Percentiles rank a stretch among this genome's conserved stretches.
Evolutionary conservation across 2,329 filamentous ascomycete genomes (phyloP).

Genomic region (Coniochaeta sp.): DNA sequence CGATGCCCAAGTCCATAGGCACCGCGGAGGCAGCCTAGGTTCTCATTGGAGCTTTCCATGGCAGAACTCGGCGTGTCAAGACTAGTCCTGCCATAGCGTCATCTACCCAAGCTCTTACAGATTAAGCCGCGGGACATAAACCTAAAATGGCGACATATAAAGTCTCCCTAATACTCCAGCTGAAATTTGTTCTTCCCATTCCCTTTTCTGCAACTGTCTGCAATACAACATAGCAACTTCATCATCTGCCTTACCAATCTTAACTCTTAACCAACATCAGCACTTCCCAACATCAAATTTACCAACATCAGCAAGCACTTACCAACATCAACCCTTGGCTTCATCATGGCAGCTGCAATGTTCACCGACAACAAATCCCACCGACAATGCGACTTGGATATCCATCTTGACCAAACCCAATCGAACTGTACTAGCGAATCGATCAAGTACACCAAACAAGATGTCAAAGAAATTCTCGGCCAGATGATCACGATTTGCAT

Average conservation of each 20-base stretch:
- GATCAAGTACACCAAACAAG: not conserved
- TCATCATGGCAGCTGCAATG: conserved; percentile 1
- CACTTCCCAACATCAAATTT: not conserved
- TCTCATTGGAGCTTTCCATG: not conserved
- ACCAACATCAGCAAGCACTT: not conserved
- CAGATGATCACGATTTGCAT: not conserved
- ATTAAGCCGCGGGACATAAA: no score
- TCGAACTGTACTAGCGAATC: not conserved
- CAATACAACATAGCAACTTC: no score
- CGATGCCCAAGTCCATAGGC: not conserved
- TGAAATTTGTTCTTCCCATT: no score
- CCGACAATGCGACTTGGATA: not conserved
- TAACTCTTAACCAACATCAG: no score
- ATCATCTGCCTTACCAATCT: no score
- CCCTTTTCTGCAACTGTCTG: no score
- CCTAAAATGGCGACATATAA: no score
- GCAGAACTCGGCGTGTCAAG: no score
- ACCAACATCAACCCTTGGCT: not conserved
- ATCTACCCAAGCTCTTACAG: no score
- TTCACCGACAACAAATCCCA: conserved; percentile 1
- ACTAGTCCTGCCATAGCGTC: no score
- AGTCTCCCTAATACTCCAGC: no score
- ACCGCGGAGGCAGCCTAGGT: not conserved
- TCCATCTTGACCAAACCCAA: not conserved
- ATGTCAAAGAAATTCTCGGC: not conserved